Evolutionary conservation across 768 basidiomycete genomes (phyloP).

Genomic region (Lepiota brunneoincarnata): DNA sequence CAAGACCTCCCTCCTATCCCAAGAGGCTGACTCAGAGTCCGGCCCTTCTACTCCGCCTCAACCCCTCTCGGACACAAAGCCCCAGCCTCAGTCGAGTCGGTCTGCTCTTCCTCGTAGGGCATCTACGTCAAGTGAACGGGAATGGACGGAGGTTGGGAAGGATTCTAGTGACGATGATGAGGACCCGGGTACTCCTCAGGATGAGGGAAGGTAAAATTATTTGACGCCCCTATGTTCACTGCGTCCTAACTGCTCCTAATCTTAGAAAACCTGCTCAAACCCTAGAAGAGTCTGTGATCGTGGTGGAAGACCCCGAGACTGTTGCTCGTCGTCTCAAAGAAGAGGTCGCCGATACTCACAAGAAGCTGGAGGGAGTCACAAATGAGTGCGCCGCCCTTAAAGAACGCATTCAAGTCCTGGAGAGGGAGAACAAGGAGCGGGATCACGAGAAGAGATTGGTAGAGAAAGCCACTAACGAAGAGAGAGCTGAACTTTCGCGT

Average conservation of each 20-base stretch:
- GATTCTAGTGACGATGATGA: slow-evolving; percentile 12
- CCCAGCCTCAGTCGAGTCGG: not conserved
- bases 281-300: not conserved
- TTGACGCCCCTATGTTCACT: too few species aligned
- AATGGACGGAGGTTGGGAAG: slow-evolving; percentile 7
- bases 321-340: not conserved
- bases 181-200: not conserved
- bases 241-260: too few species aligned
- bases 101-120: not conserved
- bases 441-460: not conserved
- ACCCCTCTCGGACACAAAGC: not conserved
- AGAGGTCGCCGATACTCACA: not conserved
- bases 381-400: slow-evolving; percentile 4
- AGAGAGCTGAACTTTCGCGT: not conserved
- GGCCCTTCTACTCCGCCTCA: not conserved
- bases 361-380: not conserved
- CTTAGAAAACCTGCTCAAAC: not conserved
- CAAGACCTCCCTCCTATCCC: not conserved
- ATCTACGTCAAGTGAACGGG: slow-evolving; percentile 8
- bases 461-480: not conserved
- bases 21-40: not conserved
- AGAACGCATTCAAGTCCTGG: slow-evolving; percentile 6
- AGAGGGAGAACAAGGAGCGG: slow-evolving; percentile 2
- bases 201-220: not conserved
- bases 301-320: not conserved